Base-by-base conservation (phyloP, 306 rosid species). In the Vigna unguiculata region DNA sequence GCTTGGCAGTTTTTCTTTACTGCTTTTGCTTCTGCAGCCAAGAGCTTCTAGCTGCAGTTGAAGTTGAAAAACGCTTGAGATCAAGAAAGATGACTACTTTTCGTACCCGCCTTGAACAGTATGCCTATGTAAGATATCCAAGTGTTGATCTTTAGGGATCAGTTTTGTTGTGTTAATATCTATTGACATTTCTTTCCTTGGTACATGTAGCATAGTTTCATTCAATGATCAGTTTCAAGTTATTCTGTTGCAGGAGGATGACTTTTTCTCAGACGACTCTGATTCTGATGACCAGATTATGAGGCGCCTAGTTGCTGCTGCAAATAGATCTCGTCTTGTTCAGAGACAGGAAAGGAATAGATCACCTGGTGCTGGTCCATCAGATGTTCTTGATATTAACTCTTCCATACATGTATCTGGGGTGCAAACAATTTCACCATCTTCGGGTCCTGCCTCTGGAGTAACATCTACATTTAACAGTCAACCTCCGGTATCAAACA, bases 11-110 rank as follows among this genome's bases (percentile, higher is more conserved):
- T 54, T 79, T 78, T 45, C 41, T 59, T 19, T 24, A 65, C 34
- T 55, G 51, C 20, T 72, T 55, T 14, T 80, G 36, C 62, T 71
- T 67, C 63, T 77, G 86, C 79, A 93, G 98, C 89, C 97, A 93
- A 86, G 98, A 81, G 79, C 97, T 93, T 84, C 87, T 93, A 34
- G 84, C 82, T 61, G 92, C 89, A 22, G 86, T 90, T 78, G 91
- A 87, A 48, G 87, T 71, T 63, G 96, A 90, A 80, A 91, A 78
- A 82, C 76, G 28, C 43, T 60, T 72, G 38, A 83, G 92, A 83
- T 77, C 85, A 41, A 88, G 88, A 75, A 86, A 71, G 68, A 21
- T 34, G 24, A 53, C 87, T 46, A 51, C 78, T 59, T 69, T 81
- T 48, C 83, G 28, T 3, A 41, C 9, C 66, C 86, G 82, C 72